Evolutionary conservation across 1,284 basidiomycete species (phyloP).

Genomic region (Malassezia slooffiae): DNA sequence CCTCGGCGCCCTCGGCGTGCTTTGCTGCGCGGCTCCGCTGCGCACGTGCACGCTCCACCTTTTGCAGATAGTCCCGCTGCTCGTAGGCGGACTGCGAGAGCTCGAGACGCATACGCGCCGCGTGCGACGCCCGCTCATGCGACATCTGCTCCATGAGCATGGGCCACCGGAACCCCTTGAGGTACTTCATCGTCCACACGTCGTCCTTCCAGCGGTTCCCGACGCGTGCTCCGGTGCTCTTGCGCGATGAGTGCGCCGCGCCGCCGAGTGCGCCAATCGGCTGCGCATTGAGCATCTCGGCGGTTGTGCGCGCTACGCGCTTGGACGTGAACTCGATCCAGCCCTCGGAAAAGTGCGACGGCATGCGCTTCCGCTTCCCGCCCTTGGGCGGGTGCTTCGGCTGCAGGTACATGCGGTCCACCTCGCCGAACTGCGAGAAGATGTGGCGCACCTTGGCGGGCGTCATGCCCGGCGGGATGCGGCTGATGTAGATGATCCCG

Average conservation of each 20-base stretch:
- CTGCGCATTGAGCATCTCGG: conserved; percentile 90
- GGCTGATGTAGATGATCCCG: conserved; percentile 85
- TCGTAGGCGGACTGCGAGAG: conserved; percentile 79
- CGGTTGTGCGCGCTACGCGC: conserved; percentile 74
- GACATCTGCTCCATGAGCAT: conserved; percentile 98
- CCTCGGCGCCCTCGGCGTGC: conserved; percentile 46
- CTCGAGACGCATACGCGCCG: conserved; percentile 77
- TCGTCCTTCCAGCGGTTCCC: conserved; percentile 69
- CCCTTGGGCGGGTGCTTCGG: conserved; percentile 21
- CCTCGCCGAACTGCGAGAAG: conserved; percentile 40
- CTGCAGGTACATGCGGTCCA: conserved; percentile 41
- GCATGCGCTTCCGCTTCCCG: conserved; percentile 27
- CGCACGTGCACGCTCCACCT: conserved; percentile 87
- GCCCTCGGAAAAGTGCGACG: conserved; percentile 80
- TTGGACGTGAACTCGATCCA: conserved; percentile 98
- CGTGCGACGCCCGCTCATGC: conserved; percentile 79
- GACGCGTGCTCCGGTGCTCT: conserved; percentile 17
- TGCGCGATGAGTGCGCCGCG: conserved; percentile 12
- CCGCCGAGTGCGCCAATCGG: conserved; percentile 56
- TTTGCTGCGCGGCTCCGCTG: conserved; percentile 72
- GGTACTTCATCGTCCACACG: conserved; percentile 98
- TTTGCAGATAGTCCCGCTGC: conserved; percentile 83
- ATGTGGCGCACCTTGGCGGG: conserved; percentile 84
- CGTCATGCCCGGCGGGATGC: conserved; percentile 97
- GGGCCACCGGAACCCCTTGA: conserved; percentile 95